Evolutionary conservation across 345 rosid genomes (phyloP).

Genomic region (Geranium rotundifolium): DNA sequence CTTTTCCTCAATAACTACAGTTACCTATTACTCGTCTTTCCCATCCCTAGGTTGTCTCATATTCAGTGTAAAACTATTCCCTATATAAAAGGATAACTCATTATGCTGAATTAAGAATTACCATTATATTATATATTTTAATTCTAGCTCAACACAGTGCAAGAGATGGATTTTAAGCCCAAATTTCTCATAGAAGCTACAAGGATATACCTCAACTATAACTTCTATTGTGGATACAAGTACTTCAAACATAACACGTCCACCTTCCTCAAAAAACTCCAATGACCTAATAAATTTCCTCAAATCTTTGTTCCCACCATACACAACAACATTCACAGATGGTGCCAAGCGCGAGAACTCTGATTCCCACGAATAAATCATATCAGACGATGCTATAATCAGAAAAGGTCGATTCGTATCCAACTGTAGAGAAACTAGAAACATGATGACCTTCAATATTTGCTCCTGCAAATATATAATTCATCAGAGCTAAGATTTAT

Average conservation of each 20-base stretch:
- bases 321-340: constrained; percentile 31
- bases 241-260: constrained; percentile 34
- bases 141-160: background rate
- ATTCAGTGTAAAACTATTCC: too few relatives aligned
- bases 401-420: constrained; percentile 31
- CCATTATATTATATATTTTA: too few relatives aligned
- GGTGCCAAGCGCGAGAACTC: constrained; percentile 29
- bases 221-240: constrained; percentile 37
- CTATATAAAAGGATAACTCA: too few relatives aligned
- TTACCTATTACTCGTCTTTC: too few relatives aligned
- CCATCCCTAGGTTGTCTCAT: too few relatives aligned
- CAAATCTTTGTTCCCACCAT: constrained; percentile 25
- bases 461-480: constrained; percentile 25
- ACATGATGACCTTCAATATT: constrained; percentile 27
- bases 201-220: constrained; percentile 32
- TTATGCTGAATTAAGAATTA: too few relatives aligned
- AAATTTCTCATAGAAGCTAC: constrained; percentile 4
- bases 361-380: constrained; percentile 35
- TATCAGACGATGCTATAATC: constrained; percentile 28
- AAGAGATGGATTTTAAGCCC: background rate
- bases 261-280: constrained; percentile 32
- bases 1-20: too few relatives aligned
- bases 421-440: constrained; percentile 21
- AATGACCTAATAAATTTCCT: constrained; percentile 28
- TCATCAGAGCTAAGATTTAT: background rate